These are phyloP conservation scores for Amanita phalloides DNA, from an alignment of 768 basidiomycete genomes.

Conservation along the genomic window DNA sequence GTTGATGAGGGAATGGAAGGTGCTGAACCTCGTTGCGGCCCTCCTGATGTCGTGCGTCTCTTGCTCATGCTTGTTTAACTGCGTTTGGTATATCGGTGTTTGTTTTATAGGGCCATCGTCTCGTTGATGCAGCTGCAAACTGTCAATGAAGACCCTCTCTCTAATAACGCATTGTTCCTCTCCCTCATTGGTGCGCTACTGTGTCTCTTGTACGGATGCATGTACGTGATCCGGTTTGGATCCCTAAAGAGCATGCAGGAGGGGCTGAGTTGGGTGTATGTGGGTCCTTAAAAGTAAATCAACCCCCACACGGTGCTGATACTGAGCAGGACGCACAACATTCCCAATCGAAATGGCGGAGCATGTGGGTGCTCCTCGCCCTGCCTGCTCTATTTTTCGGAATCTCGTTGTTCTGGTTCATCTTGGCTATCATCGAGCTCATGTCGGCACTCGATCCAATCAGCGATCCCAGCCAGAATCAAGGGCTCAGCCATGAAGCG, in stretches of 20 bases:
- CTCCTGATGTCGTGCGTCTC: constrained; percentile 19
- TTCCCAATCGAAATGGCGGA: constrained; percentile 23
- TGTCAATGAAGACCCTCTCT: constrained; percentile 41
- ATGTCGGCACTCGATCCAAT: too few species aligned
- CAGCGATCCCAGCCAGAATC: too few species aligned
- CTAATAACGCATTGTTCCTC: constrained; percentile 42
- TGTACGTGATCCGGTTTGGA: constrained; percentile 54
- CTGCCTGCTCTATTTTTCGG: constrained; percentile 62
- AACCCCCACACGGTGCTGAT: background rate
- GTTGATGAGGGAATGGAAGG: constrained; percentile 24
- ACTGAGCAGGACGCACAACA: constrained; percentile 42
- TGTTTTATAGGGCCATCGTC: constrained; percentile 19
- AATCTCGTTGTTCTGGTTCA: constrained; percentile 63
- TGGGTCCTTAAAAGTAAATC: constrained; percentile 13
- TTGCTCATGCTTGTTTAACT: too few species aligned
- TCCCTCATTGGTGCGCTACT: constrained; percentile 49
- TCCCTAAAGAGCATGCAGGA: constrained; percentile 46
- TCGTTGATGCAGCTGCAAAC: constrained; percentile 22
- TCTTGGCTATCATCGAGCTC: too few species aligned
- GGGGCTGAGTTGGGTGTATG: constrained; percentile 70
- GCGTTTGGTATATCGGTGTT: background rate
- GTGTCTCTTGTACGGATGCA: constrained; percentile 53
- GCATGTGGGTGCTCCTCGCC: constrained; percentile 24
- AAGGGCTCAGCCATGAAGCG: too few species aligned
- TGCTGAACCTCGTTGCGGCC: constrained; percentile 22